phyloP scores from a whole-genome alignment of 805 yeast genomes.

The Wickerhamomyces silvicola region DNA sequence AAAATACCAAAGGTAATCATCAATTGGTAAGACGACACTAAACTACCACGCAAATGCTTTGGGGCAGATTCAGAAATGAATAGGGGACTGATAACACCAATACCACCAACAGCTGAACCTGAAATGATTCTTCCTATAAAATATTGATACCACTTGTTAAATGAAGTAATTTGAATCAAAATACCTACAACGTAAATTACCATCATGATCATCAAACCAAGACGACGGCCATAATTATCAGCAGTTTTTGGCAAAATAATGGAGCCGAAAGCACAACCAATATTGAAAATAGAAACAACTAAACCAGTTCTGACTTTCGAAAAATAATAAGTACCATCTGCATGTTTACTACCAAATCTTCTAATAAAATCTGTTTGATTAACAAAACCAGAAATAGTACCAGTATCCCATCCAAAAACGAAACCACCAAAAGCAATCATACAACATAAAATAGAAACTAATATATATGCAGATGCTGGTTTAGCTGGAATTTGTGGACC shows the following conservation, averaged over 20 bases:
- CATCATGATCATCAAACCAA: constrained; percentile 56
- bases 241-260: constrained; percentile 50
- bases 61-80: constrained; percentile 69
- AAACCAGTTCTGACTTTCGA: constrained; percentile 52
- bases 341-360: constrained; percentile 45
- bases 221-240: constrained; percentile 61
- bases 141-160: constrained; percentile 59
- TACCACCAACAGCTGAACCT: constrained; percentile 74
- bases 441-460: constrained; percentile 21
- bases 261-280: constrained; percentile 76
- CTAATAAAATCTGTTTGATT: constrained; percentile 42
- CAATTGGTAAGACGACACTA: constrained; percentile 64
- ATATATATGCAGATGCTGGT: constrained; percentile 18
- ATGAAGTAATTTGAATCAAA: constrained; percentile 53
- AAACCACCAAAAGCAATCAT: constrained; percentile 64
- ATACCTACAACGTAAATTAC: constrained; percentile 62
- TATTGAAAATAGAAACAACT: constrained; percentile 55
- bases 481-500: constrained; percentile 18
- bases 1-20: constrained; percentile 69
- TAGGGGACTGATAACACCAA: constrained; percentile 71
- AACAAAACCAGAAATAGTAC: constrained; percentile 66
- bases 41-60: constrained; percentile 62
- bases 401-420: constrained; percentile 70
- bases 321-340: constrained; percentile 38
- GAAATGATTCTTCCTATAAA: constrained; percentile 63